These are phyloP conservation scores for Haplosporangium gracile DNA, from an alignment of 192 early-diverging fungal genomes.

Conservation along the genomic window DNA sequence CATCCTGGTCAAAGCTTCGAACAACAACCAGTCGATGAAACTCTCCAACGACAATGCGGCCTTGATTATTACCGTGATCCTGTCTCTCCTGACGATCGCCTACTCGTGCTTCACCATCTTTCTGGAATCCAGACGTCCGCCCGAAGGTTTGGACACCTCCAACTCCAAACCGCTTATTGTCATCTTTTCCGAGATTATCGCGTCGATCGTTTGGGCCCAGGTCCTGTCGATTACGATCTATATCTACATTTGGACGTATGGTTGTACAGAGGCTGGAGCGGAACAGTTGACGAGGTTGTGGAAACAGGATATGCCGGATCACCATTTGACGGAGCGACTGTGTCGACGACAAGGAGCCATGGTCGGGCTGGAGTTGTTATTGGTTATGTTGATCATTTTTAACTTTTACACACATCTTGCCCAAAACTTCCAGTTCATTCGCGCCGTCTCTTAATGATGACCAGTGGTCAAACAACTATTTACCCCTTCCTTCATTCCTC, in stretches of 20 bases:
- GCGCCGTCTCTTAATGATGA: slow-evolving; percentile 24
- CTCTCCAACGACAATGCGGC: slow-evolving; percentile 44
- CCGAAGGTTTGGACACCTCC: slow-evolving; percentile 43
- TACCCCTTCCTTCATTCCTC: not conserved
- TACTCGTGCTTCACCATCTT: slow-evolving; percentile 56
- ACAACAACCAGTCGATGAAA: slow-evolving; percentile 10
- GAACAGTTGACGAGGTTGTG: slow-evolving; percentile 17
- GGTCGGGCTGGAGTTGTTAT: slow-evolving; percentile 46
- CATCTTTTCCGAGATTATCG: slow-evolving; percentile 54
- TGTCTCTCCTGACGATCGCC: slow-evolving; percentile 40
- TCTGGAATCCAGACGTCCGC: slow-evolving; percentile 48
- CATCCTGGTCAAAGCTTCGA: slow-evolving; percentile 20
- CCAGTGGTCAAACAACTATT: not conserved
- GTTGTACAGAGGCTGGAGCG: slow-evolving; percentile 26
- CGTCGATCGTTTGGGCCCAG: slow-evolving; percentile 49
- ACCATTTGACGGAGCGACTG: slow-evolving; percentile 8
- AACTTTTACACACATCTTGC: slow-evolving; percentile 54
- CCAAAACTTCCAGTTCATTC: slow-evolving; percentile 50
- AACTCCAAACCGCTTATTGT: slow-evolving; percentile 48
- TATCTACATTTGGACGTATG: slow-evolving; percentile 55
- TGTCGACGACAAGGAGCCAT: slow-evolving; percentile 51
- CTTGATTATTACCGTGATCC: slow-evolving; percentile 27
- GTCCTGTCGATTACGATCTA: slow-evolving; percentile 42
- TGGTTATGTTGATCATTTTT: slow-evolving; percentile 45
- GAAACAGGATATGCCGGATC: slow-evolving; percentile 24